Evolutionary conservation across 768 basidiomycete species (phyloP), one percentile per base, ranked within the genome.

Genomic region (Leccinum longicurvipes): DNA sequence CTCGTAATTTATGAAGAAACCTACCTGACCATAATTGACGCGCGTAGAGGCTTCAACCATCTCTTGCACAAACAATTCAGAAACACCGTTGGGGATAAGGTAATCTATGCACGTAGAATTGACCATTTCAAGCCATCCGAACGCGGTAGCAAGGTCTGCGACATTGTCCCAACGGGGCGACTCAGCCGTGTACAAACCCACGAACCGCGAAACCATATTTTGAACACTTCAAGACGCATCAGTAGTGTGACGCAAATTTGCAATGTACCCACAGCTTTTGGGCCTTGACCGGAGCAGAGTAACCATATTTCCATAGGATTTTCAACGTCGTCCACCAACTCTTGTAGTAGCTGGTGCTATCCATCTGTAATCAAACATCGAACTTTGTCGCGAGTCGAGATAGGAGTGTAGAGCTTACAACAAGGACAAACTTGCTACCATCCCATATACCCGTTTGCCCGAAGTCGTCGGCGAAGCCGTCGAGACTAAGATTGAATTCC

Each of bases 1-100:
- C 32, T 60, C 24, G 34, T 23, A 42, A 7, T 21, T 27, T 14
- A 2, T 31, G 19, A 55, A 34, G 12, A 25, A 36, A 28, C 52
- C 19, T 54, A 86, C 86, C 76, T 89, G 87, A 49, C 86, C 87
- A 63, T 93, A 93, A 68, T 93, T 94, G 39, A 91, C 89, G 36
- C 92, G 79, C 8, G 90, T 89, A 2, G 86, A 83, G 4, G 83
- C 88, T 51, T 92, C 91, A 29, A 93, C 77, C 46, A 95, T 72
- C 72, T 98, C 94, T 25, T 73, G 73, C 5, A 82, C 75, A 73
- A 85, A 96, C 47, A 74, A 74, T 39, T 76, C 66, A 28, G 80
- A 73, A 34, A 94, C 77, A 21, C 82, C 83, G 17, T 82, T 74
- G 11, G 71, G 63, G 11, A 73, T 67, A 41, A 89, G 77, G 68